A percentile compares a stretch with the other conserved stretches of the same genome.
Evolutionary conservation across 176 grass and related monocot genomes (phyloP).

Genomic region (Musa acuminata): DNA sequence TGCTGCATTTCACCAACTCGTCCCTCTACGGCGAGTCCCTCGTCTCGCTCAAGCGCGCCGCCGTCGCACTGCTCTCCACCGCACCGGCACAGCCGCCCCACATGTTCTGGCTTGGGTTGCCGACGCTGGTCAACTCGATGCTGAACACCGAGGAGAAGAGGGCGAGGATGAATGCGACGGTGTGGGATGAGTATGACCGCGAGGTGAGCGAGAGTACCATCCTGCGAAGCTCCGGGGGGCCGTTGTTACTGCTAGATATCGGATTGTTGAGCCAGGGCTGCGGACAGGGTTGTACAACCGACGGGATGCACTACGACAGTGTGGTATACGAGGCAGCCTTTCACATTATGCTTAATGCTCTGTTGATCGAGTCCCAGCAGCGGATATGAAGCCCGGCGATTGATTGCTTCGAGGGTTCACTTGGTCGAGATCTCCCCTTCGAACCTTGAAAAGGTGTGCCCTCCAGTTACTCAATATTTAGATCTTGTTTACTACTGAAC

Average conservation of each 20-base stretch:
- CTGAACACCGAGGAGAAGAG: conserved; percentile 86
- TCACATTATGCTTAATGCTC: conserved; percentile 83
- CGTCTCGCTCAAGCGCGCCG: conserved; percentile 10
- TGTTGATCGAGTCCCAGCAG: conserved; percentile 76
- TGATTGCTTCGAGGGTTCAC: background rate
- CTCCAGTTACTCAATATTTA: background rate
- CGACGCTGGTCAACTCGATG: conserved; percentile 49
- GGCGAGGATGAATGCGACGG: conserved; percentile 50
- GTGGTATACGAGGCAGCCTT: conserved; percentile 60
- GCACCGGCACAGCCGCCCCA: conserved; percentile 26
- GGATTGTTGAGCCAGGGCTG: conserved; percentile 51
- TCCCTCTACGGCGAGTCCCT: conserved; percentile 25
- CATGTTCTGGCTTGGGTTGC: conserved; percentile 88
- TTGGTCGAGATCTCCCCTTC: background rate
- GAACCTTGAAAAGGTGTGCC: background rate
- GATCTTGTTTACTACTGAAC: background rate
- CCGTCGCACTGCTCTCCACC: conserved; percentile 17
- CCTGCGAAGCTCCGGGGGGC: conserved; percentile 22
- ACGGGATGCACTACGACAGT: conserved; percentile 74
- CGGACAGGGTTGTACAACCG: conserved; percentile 49
- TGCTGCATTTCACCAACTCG: conserved; percentile 36
- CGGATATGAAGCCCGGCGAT: conserved; percentile 32
- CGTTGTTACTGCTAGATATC: conserved; percentile 57
- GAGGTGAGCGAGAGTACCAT: conserved; percentile 44
- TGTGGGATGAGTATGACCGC: conserved; percentile 47